These are phyloP conservation scores for Nemania sp. DNA, from an alignment of 2,329 filamentous ascomycete species.

Conservation along the genomic window DNA sequence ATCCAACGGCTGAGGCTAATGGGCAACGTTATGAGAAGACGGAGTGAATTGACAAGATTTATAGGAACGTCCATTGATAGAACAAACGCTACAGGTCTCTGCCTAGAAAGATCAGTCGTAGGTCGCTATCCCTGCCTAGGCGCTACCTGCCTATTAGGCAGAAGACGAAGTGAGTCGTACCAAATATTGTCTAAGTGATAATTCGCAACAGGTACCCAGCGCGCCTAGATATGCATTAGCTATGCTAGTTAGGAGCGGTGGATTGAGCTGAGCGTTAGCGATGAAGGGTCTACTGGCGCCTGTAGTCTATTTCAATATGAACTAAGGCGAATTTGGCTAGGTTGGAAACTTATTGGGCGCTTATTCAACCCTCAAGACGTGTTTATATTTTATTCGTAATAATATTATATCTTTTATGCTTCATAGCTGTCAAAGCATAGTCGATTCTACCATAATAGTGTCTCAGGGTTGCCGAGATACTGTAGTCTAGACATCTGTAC, in stretches of 20 bases:
- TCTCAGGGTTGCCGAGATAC: background rate
- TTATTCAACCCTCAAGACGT: background rate
- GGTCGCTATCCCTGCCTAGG: background rate
- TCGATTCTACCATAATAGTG: background rate
- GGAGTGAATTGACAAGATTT: background rate
- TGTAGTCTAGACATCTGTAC: slow-evolving; percentile 62
- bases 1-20: too few species aligned
- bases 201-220: background rate
- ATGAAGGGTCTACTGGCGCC: background rate
- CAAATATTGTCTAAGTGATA: background rate
- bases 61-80: background rate
- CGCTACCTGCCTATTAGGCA: too few species aligned
- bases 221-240: background rate
- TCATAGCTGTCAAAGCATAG: background rate
- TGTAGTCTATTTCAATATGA: background rate
- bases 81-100: background rate
- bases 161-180: too few species aligned
- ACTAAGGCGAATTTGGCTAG: background rate
- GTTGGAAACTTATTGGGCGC: background rate
- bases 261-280: background rate
- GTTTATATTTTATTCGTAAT: background rate
- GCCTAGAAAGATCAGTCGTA: slow-evolving; percentile 25
- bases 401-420: background rate
- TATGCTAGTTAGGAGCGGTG: background rate
- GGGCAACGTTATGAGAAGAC: background rate